Conservation (phyloP, 768 basidiomycete genomes). For the Leccinum truebloodii region DNA sequence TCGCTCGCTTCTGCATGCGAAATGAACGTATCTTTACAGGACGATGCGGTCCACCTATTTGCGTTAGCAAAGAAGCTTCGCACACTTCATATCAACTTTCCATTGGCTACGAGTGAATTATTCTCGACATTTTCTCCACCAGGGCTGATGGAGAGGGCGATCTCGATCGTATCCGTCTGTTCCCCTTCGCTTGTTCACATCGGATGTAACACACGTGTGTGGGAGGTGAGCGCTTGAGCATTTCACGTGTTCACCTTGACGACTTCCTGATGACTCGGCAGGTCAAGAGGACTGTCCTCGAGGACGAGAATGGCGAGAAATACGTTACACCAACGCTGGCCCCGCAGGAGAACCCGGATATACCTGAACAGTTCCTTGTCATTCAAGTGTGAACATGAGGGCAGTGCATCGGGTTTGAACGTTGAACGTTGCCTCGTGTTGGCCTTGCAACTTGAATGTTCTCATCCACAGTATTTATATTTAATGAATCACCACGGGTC, state of each 20-base stretch:
- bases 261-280: constrained; percentile 25
- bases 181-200: constrained; percentile 55
- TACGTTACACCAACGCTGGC: constrained; percentile 40
- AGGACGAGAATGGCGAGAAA: constrained; percentile 41
- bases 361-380: constrained; percentile 75
- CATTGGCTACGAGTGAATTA: constrained; percentile 25
- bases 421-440: not conserved
- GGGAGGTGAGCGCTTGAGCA: constrained; percentile 58
- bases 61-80: constrained; percentile 47
- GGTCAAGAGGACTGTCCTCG: constrained; percentile 46
- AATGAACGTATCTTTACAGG: constrained; percentile 11
- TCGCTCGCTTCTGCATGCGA: not conserved
- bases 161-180: constrained; percentile 51
- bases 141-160: constrained; percentile 36
- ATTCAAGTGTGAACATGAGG: constrained; percentile 39
- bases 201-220: constrained; percentile 68
- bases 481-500: not conserved
- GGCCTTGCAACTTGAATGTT: not conserved
- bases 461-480: not conserved
- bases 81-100: constrained; percentile 62
- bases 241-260: not conserved
- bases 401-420: not conserved
- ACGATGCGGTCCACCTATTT: constrained; percentile 35
- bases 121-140: constrained; percentile 15
- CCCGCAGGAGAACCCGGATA: constrained; percentile 61